These are phyloP conservation scores for Raffaelea albimanens DNA, from an alignment of 2,329 filamentous ascomycete genomes.

Conservation along the genomic window DNA sequence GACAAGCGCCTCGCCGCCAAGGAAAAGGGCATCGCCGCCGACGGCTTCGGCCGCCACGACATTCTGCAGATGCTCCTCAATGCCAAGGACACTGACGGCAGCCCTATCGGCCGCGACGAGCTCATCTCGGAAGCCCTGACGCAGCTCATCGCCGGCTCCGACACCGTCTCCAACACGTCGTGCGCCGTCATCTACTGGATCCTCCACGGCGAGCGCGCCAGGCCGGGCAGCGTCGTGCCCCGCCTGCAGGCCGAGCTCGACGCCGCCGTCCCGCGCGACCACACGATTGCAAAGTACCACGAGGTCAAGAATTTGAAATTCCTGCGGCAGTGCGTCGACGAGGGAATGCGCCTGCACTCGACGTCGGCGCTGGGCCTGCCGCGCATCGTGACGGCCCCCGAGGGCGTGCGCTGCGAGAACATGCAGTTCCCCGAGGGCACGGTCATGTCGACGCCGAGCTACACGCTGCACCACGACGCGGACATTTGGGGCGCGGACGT, in stretches of 20 bases:
- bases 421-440: constrained; percentile 10
- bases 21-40: constrained; percentile 1
- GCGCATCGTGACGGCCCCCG: constrained; percentile 9
- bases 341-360: constrained; percentile 11
- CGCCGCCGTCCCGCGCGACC: constrained; percentile 3
- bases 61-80: constrained; percentile 10
- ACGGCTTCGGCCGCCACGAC: constrained; percentile 8
- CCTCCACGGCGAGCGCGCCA: constrained; percentile 9
- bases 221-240: constrained; percentile 5
- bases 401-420: constrained; percentile 4
- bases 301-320: constrained; percentile 7
- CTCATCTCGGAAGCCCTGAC: constrained; percentile 11
- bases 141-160: constrained; percentile 11
- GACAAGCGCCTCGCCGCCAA: constrained; percentile 8
- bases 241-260: constrained; percentile 10
- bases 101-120: constrained; percentile 6
- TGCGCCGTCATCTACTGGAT: constrained; percentile 12
- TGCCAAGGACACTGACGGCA: constrained; percentile 5
- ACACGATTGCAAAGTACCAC: constrained; percentile 1
- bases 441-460: constrained; percentile 10
- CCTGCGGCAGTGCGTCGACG: constrained; percentile 10
- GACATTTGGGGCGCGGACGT: constrained; percentile 19
- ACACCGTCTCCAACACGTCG: constrained; percentile 12
- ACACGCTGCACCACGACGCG: constrained; percentile 10
- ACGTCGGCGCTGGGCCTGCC: constrained; percentile 10